Evolutionary conservation across 192 early-diverging fungal species (phyloP), one percentile per base, ranked within the genome.

Genomic region (Rhizophlyctis rosea): DNA sequence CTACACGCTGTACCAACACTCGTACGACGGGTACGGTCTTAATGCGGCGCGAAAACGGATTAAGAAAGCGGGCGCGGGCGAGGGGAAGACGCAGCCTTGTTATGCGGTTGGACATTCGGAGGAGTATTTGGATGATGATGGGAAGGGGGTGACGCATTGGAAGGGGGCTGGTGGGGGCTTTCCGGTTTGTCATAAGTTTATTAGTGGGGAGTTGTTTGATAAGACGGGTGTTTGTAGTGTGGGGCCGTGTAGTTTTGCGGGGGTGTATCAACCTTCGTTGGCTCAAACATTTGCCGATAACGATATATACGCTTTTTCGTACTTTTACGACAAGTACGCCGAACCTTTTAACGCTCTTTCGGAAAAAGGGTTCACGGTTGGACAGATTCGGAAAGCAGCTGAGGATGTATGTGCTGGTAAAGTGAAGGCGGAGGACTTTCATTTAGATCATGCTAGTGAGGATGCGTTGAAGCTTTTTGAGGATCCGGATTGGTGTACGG

Each of bases 281-380:
- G 57, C 65, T 14, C 67, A 79, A 50, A 82, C 84, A 1, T 95
- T 95, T 72, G 70, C 74, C 18, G 54, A 68, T 34, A 64, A 63
- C 30, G 93, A 93, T 35, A 84, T 98, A 28, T 96, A 94, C 72
- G 88, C 91, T 11, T 97, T 98, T 75, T 94, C 91, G 24, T 98
- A 87, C 83, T 96, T 98, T 68, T 98, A 91, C 78, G 96, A 98
- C 68, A 82, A 89, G 39, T 70, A 58, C 55, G 84, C 88, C 0
- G 73, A 85, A 33, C 89, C 89, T 3, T 77, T 75, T 58, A 61
- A 58, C 3, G 52, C 50, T 2, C 50, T 35, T 1, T 50, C 71
- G 39, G 65, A 59, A 28, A 73, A 80, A 34, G 85, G 88, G 34
- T 93, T 96, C 70, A 81, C 80, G 28, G 76, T 94, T 9, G 66